Base-by-base conservation (phyloP, 257 asterid species). In the Solanum boliviense region DNA sequence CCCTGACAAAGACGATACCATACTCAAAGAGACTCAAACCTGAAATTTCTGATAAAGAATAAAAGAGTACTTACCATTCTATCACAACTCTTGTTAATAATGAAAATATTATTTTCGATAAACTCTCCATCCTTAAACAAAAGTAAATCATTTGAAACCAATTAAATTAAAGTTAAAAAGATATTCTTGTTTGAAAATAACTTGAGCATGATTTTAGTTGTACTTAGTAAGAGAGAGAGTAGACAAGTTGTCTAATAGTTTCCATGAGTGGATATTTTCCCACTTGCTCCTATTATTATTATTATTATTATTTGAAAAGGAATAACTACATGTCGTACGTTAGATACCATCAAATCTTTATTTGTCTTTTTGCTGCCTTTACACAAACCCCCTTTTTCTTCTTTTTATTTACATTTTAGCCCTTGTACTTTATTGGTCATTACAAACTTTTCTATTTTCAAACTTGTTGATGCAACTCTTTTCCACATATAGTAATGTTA, bases 271-370 rank as follows among this genome's bases (percentile, higher is more conserved):
- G 67, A 65, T 71, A 52, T 32, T 34, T 83, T 78, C 48, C 84
- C 62, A 78, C 84, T 78, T 31, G 83, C 67, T 15, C n/a, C 12
- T 21, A 58, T 58, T 58, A 58, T 58, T 29, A 48, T 18, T 58
- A 25, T 32, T 32, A 32, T 32, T 35, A 18, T 38, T 38, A 9
- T 35, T 56, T 81, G 91, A 86, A 41, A 35, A 21, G 72, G 87
- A 46, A 62, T 31, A 84, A 90, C 60, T n/a, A 76, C 58, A 85
- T 89, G 83, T 41, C 84, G 92, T 89, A 89, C 89, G 86, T 52
- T 81, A 81, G 92, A 87, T 88, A 82, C 87, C 91, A 38, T 87
- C 84, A 88, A 72, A 88, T 87, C 86, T 39, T 89, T 56, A 44
- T 67, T 44, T 73, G 88, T 74, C 87, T 72, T 86, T 38, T 88